Conservation (phyloP, 495 filamentous ascomycete species). For the Penicillium turbatum region DNA sequence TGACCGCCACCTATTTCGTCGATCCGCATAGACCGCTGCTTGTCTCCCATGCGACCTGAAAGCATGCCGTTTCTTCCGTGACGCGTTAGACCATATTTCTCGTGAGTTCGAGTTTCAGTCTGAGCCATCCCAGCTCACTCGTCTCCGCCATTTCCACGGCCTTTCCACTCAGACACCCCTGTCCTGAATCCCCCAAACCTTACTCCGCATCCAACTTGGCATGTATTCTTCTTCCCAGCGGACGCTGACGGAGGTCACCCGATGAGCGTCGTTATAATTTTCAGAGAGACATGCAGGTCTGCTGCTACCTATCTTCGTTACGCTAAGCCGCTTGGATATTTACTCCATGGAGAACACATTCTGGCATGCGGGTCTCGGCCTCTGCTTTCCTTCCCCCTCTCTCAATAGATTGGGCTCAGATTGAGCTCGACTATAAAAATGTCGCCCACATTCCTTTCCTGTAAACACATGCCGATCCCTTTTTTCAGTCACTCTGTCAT, state of each 20-base stretch:
- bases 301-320: conserved; percentile 14
- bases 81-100: conserved; percentile 8
- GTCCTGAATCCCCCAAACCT: conserved; percentile 12
- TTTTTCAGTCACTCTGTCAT: conserved; percentile 14
- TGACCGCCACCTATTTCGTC: conserved; percentile 10
- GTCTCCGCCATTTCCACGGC: not conserved
- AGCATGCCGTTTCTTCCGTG: not conserved
- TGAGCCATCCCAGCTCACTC: conserved; percentile 2
- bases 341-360: conserved; percentile 12
- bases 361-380: conserved; percentile 26
- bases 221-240: conserved; percentile 10
- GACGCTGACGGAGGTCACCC: conserved; percentile 23
- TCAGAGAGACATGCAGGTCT: conserved; percentile 19
- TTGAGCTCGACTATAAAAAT: conserved; percentile 32
- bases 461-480: conserved; percentile 30
- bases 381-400: conserved; percentile 9
- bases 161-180: not conserved
- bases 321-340: conserved; percentile 15
- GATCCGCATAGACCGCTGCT: conserved; percentile 31
- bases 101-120: conserved; percentile 4
- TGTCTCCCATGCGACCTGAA: conserved; percentile 23
- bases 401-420: conserved; percentile 21
- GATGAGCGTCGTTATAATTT: conserved; percentile 14
- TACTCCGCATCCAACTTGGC: conserved; percentile 12
- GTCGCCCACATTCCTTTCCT: conserved; percentile 29